Conservation (phyloP, 495 filamentous ascomycete species). For the Cercophora sp. region DNA sequence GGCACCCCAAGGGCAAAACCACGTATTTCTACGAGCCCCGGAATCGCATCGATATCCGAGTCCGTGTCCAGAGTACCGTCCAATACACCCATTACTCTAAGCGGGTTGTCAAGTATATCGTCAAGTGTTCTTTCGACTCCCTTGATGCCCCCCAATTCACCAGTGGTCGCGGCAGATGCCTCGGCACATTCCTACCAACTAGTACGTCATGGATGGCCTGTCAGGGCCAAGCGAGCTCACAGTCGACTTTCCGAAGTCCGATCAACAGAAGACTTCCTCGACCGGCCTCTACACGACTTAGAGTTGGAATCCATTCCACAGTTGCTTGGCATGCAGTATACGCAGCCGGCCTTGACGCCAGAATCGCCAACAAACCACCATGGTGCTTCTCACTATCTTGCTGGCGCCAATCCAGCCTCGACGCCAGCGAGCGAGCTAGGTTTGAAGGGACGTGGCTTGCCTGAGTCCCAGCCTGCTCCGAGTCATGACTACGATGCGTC, state of each 20-base stretch:
- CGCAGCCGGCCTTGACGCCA: background rate
- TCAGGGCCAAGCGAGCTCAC: too few relatives aligned
- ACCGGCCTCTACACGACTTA: background rate
- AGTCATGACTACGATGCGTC: background rate
- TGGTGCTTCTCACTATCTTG: background rate
- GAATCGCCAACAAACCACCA: background rate
- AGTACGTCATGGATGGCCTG: background rate
- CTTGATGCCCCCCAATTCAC: slow-evolving; percentile 14
- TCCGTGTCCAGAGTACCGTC: background rate
- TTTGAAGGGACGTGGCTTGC: slow-evolving; percentile 1
- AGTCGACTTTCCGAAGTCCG: background rate
- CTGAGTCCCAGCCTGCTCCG: background rate
- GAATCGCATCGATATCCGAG: too few relatives aligned
- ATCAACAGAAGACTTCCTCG: background rate
- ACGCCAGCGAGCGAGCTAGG: background rate
- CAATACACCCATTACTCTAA: slow-evolving; percentile 7
- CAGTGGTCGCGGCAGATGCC: background rate
- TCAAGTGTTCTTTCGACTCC: slow-evolving; percentile 4
- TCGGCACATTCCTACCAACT: background rate
- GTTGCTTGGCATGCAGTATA: background rate
- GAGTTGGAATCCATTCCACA: background rate
- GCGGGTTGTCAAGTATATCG: slow-evolving; percentile 2
- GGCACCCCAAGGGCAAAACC: too few relatives aligned
- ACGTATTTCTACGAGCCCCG: too few relatives aligned
- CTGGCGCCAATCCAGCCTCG: background rate